These are phyloP conservation scores for Zygoascus sp. DNA, from an alignment of 1,139 yeast species.

Conservation along the genomic window DNA sequence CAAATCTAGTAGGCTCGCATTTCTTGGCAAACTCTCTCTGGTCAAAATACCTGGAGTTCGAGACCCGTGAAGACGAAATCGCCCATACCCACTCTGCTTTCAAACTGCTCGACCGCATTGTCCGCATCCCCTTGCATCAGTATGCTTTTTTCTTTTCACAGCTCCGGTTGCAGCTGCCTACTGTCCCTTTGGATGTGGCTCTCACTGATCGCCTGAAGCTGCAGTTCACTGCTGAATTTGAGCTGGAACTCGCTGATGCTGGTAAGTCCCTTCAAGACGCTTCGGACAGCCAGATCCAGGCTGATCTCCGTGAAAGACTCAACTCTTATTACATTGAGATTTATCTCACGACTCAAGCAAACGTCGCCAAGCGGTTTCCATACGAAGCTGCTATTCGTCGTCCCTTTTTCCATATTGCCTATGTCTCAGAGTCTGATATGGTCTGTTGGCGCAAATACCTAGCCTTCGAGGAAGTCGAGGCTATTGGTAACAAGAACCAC, in stretches of 20 bases:
- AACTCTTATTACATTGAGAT: constrained; percentile 39
- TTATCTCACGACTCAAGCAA: constrained; percentile 59
- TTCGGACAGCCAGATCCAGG: constrained; percentile 19
- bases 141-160: constrained; percentile 52
- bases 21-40: constrained; percentile 73
- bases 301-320: constrained; percentile 31
- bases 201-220: constrained; percentile 26
- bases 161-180: constrained; percentile 25
- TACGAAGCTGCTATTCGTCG: constrained; percentile 55
- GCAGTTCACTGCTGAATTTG: constrained; percentile 31
- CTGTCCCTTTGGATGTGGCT: constrained; percentile 26
- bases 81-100: constrained; percentile 24
- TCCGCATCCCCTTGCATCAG: constrained; percentile 75
- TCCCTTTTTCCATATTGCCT: constrained; percentile 49
- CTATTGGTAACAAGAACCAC: neutral
- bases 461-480: constrained; percentile 45
- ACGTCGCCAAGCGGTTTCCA: constrained; percentile 50
- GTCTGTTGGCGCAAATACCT: constrained; percentile 59
- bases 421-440: constrained; percentile 45
- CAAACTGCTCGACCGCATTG: constrained; percentile 50
- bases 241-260: constrained; percentile 21
- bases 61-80: constrained; percentile 28
- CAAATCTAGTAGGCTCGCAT: constrained; percentile 62
- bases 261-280: neutral
- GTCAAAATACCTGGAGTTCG: constrained; percentile 61